A percentile compares a stretch with the other conserved stretches of the same genome.
These are phyloP conservation scores for Colletotrichum tabaci DNA, from an alignment of 2,329 filamentous ascomycete species.

Conservation along the genomic window DNA sequence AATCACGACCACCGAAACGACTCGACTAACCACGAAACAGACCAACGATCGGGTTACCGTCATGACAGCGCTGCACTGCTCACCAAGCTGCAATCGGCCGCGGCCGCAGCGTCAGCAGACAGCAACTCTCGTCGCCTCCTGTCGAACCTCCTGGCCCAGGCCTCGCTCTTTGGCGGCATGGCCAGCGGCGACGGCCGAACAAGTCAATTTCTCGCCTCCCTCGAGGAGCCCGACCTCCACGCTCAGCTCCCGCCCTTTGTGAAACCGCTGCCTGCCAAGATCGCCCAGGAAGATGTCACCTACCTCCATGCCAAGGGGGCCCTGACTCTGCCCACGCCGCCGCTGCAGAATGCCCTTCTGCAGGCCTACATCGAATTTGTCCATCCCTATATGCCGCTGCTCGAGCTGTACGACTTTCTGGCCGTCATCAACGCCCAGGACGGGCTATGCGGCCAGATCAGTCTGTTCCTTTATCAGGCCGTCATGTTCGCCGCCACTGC, in stretches of 20 bases:
- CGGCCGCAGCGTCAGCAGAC: constrained; percentile 43
- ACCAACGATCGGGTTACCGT: constrained; percentile 56
- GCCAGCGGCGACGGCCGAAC: constrained; percentile 52
- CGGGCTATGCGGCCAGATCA: constrained; percentile 79
- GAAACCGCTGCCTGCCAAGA: constrained; percentile 82
- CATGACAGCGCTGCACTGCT: constrained; percentile 50
- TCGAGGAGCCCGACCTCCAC: constrained; percentile 62
- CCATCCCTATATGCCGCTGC: constrained; percentile 92
- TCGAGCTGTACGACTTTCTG: constrained; percentile 77
- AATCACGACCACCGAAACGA: constrained; percentile 38
- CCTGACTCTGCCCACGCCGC: constrained; percentile 78
- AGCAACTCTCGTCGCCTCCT: constrained; percentile 41
- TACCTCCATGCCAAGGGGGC: constrained; percentile 90
- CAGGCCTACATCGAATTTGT: constrained; percentile 90
- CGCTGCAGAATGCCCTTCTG: constrained; percentile 84
- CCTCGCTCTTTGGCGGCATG: constrained; percentile 51
- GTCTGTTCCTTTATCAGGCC: constrained; percentile 90
- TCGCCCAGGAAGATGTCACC: constrained; percentile 84
- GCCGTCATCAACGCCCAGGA: constrained; percentile 75
- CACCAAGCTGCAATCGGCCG: constrained; percentile 49
- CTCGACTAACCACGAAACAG: constrained; percentile 54
- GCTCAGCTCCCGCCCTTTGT: constrained; percentile 77
- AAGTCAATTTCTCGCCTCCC: constrained; percentile 61
- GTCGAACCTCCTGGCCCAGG: constrained; percentile 43
- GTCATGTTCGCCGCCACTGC: constrained; percentile 95